Base-by-base conservation (phyloP, 2,329 filamentous ascomycete genomes). In the Eutypella sp. region DNA sequence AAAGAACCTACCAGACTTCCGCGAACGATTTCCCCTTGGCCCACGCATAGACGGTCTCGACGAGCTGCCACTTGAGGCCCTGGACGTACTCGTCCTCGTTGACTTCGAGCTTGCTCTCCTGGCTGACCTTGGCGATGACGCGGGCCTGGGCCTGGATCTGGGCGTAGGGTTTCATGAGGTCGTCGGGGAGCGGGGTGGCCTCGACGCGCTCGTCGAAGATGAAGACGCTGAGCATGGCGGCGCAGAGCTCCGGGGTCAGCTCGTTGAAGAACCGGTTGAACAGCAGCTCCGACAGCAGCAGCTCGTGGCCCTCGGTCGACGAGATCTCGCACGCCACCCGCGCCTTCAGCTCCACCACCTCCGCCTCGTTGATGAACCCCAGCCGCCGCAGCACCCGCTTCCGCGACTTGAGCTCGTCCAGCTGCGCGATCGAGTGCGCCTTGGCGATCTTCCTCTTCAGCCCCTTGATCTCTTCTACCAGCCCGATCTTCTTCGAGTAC, bases 231-330 rank as follows among this genome's bases (percentile, higher is more conserved):
- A 99, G 76, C 5, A 91, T 82, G 0, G 92, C 81, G 1, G 93
- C 93, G 57, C 85, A 88, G 54, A 92, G 79, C 66, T 97, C 92
- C 0, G 93, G 90, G 0, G 84, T 84, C 37, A 97, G 73, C 62
- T 96, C 91, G 64, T 97, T 99, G 78, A 99, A 99, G 76, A 96
- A 97, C 33, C 91, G 82, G 66, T 97, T 95, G 68, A 99, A 97
- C 1, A 99, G 78, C 23, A 99, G 76, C 67, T 99, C 93, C 11
- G 88, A 90, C 5, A 99, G 78, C 53, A 99, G 83, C 36, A 99
- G 75, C 65, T 99, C 95, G 61, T 99, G 93, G 29, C 92, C 93
- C 56, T 85, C 81, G 2, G 81, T 85, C 0, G 92, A 96, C 51
- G 89, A 96, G 54, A 99, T 97, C 70, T 99, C 92, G 68, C 93